Conservation (phyloP, 2,329 filamentous ascomycete species). For the Elsinoe fawcettii region DNA sequence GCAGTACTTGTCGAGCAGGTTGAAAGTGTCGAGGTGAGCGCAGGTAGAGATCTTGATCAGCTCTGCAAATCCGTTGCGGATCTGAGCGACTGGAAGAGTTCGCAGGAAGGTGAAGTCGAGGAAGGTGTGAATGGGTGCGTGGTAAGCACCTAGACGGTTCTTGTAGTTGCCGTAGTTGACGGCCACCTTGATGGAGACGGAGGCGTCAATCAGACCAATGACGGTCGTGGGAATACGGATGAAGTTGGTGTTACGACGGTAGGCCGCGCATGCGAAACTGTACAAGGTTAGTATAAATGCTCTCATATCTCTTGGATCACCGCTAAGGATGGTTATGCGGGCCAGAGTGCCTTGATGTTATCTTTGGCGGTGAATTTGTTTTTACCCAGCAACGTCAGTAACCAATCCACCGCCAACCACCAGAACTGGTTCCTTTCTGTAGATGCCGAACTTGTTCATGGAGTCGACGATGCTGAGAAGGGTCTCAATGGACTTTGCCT, state of each 20-base stretch:
- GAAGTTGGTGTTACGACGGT: conserved; percentile 65
- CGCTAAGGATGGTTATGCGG: conserved; percentile 29
- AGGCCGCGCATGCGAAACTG: conserved; percentile 63
- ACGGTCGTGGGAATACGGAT: conserved; percentile 68
- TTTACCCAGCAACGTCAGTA: conserved; percentile 67
- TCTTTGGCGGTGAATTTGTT: conserved; percentile 34
- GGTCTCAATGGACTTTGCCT: conserved; percentile 65
- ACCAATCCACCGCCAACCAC: conserved; percentile 62
- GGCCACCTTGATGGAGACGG: conserved; percentile 69
- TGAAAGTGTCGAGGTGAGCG: conserved; percentile 57
- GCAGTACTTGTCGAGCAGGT: conserved; percentile 61
- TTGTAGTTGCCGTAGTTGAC: conserved; percentile 72
- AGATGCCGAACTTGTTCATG: conserved; percentile 66
- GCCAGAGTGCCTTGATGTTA: conserved; percentile 45
- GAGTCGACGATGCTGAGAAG: conserved; percentile 62
- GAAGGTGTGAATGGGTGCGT: conserved; percentile 64
- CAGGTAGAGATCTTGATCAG: conserved; percentile 70
- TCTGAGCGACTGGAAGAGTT: conserved; percentile 58
- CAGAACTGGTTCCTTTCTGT: conserved; percentile 58
- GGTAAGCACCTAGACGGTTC: conserved; percentile 65
- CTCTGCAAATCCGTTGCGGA: conserved; percentile 67
- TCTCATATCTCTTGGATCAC: conserved; percentile 20
- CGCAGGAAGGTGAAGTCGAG: conserved; percentile 66
- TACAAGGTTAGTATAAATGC: conserved; percentile 22
- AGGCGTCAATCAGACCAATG: conserved; percentile 67